Evolutionary conservation across 257 asterid species (phyloP), one percentile per base, ranked within the genome.

Genomic region (Orobanche coerulescens): DNA sequence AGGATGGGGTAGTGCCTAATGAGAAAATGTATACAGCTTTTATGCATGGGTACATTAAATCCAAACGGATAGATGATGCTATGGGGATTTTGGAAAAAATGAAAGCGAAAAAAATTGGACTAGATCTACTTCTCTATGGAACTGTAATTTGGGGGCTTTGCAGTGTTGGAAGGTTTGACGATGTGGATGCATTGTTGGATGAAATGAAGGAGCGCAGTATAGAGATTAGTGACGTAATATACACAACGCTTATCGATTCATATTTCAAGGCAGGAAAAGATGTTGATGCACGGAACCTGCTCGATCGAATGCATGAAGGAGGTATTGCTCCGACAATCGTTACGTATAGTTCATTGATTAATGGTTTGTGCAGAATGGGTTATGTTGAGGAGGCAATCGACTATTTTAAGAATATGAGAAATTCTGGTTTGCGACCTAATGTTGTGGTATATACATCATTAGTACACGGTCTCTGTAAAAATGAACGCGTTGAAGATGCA

Each of bases 81-180:
- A 61, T 84, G 81, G 68, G 69, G 62, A 73, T 79, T 66, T 46
- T 79, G 62, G 68, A 74, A 51, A 74, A 78, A 65, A 84, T 91
- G 95, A 85, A 81, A 69, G 85, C 68, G 62, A 60, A 59, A 25
- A 76, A 81, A 47, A 70, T 88, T 37, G 71, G 30, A 63, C 86
- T 81, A 4, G 95, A 91, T 73, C 26, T 76, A 44, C 71, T 83
- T 54, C 79, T 80, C 19, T 84, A 85, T 52, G 96, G 95, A 68
- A 83, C 95, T 67, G 19, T 88, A 65, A 76, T 82, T 46, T 85
- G 98, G 96, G 88, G 98, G 37, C 80, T 91, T 49, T 84, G 95
- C 79, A 79, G 71, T 51, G 62, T 72, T 24, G 83, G 80, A 33
- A 79, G 80, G 73, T 85, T 85, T 60, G 86, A 85, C 50, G 88